phyloP scores from a whole-genome alignment of 2,329 filamentous ascomycete species.

The Cordyceps javanica region DNA sequence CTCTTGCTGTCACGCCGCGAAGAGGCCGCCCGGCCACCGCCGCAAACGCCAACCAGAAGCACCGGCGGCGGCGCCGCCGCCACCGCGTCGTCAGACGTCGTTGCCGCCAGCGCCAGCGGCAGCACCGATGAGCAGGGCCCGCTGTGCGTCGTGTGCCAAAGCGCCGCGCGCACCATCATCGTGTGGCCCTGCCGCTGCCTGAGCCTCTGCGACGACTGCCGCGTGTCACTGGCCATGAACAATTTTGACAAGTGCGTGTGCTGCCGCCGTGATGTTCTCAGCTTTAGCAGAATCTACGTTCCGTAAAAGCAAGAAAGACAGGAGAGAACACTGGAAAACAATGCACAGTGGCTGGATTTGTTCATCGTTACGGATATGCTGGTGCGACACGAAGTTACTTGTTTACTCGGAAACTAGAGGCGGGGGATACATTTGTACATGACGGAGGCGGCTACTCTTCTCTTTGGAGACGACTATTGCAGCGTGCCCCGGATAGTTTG shows the following conservation, averaged over 20 bases:
- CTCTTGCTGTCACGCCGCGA: constrained; percentile 49
- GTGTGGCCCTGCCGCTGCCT: constrained; percentile 96
- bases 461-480: too few relatives aligned
- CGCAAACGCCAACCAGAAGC: constrained; percentile 5
- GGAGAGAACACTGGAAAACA: background rate
- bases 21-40: constrained; percentile 6
- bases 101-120: constrained; percentile 48
- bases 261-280: constrained; percentile 79
- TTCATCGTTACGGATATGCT: background rate
- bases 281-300: constrained; percentile 87
- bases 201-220: constrained; percentile 89
- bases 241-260: constrained; percentile 97
- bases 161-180: constrained; percentile 77
- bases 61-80: background rate
- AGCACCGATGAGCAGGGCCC: constrained; percentile 33
- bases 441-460: background rate
- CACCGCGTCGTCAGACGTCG: constrained; percentile 9
- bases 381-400: background rate
- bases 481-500: background rate
- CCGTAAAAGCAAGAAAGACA: constrained; percentile 41
- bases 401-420: background rate
- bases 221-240: constrained; percentile 89
- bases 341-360: background rate
- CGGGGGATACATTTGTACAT: too few relatives aligned
- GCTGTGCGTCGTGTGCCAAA: constrained; percentile 90